These are phyloP conservation scores for Colletotrichum liriopes DNA, from an alignment of 2,329 filamentous ascomycete genomes.

Conservation along the genomic window DNA sequence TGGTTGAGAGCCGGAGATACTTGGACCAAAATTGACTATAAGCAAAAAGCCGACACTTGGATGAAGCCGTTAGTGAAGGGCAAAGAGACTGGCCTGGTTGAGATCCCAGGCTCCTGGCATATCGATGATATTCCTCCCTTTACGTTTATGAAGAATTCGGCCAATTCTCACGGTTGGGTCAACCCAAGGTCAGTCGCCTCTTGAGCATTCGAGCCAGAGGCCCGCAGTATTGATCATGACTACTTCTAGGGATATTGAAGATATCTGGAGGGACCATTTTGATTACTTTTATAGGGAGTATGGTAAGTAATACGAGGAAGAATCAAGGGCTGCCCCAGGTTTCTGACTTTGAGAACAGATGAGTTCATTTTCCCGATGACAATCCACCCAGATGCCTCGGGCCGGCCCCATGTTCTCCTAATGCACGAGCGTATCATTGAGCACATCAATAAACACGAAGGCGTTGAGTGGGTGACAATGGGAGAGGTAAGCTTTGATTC, in stretches of 20 bases:
- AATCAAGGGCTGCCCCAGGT: no score
- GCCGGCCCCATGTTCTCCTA: conserved; percentile 79
- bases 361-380: conserved; percentile 85
- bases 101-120: conserved; percentile 77
- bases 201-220: accelerated
- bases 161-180: conserved; percentile 75
- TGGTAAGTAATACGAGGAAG: neutral
- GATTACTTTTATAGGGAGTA: conserved; percentile 84
- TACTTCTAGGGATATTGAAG: conserved; percentile 67
- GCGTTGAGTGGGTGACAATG: conserved; percentile 79
- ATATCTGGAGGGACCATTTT: conserved; percentile 77
- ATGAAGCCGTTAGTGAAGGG: conserved; percentile 77
- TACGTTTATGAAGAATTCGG: conserved; percentile 79
- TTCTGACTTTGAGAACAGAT: conserved; percentile 55
- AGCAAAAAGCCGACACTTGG: conserved; percentile 73
- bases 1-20: conserved; percentile 74
- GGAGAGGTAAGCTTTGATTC: conserved; percentile 60
- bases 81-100: conserved; percentile 73
- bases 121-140: conserved; percentile 77
- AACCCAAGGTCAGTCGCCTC: conserved; percentile 55
- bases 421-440: conserved; percentile 83
- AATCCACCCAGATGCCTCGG: conserved; percentile 81
- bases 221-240: neutral
- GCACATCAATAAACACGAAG: conserved; percentile 74
- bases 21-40: conserved; percentile 79